Evolutionary conservation across 331 rosid genomes (phyloP).

Genomic region (Rosa hybrid): DNA sequence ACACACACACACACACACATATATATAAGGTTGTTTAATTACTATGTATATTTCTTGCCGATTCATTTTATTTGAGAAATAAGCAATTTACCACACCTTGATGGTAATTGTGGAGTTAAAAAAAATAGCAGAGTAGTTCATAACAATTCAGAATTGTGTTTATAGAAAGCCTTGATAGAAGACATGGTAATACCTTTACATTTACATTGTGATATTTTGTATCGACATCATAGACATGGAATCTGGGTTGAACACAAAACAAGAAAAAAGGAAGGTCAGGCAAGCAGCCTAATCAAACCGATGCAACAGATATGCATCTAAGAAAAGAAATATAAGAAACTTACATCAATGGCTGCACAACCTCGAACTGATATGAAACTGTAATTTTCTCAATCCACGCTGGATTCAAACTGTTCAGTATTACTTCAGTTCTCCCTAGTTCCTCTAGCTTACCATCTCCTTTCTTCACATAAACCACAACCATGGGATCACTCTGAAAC

Average conservation of each 20-base stretch:
- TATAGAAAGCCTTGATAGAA: neutral
- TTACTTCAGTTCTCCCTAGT: conserved; percentile 85
- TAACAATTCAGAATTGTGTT: neutral
- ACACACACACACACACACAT: too few species aligned
- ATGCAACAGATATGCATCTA: neutral
- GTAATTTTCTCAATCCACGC: conserved; percentile 71
- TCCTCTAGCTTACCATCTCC: conserved; percentile 61
- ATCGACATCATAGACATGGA: conserved; percentile 84
- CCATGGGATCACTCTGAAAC: conserved; percentile 93
- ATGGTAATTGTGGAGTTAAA: neutral
- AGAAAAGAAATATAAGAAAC: conserved; percentile 22
- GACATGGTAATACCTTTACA: conserved; percentile 53
- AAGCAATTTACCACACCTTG: too few species aligned
- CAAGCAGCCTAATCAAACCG: neutral
- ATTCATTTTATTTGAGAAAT: neutral
- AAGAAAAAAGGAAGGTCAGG: conserved; percentile 1
- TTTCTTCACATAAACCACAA: conserved; percentile 51
- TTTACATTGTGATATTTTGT: conserved; percentile 56
- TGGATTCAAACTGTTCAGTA: conserved; percentile 69
- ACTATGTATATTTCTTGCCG: neutral
- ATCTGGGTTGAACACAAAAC: conserved; percentile 42
- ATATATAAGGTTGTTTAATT: too few species aligned
- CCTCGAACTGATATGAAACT: conserved; percentile 77
- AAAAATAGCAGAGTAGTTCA: neutral
- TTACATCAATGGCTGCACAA: conserved; percentile 73